A percentile compares a stretch with the other conserved stretches of the same genome.
Conservation (phyloP, 805 yeast species). For the Clavispora fructus region DNA sequence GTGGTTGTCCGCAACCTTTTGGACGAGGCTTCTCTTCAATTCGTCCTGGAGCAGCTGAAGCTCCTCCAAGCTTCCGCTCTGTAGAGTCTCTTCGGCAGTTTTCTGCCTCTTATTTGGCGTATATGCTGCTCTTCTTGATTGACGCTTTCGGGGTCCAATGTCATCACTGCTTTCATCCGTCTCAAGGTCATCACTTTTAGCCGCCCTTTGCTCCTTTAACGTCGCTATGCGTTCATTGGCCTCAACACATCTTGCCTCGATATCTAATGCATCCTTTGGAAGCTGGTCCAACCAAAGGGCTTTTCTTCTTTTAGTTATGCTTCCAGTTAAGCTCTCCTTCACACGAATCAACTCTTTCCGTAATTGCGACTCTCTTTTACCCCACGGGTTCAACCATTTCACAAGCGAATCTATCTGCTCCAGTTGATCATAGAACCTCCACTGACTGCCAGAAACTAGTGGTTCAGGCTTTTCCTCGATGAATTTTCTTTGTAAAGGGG, state of each 20-base stretch:
- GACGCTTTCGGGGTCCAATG: constrained; percentile 21
- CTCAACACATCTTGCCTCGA: constrained; percentile 8
- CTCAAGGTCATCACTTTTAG: constrained; percentile 8
- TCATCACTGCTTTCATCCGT: constrained; percentile 36
- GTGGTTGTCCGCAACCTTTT: constrained; percentile 35
- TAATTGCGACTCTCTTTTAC: constrained; percentile 63
- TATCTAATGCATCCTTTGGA: constrained; percentile 24
- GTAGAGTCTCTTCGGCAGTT: constrained; percentile 27
- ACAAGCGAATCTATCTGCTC: constrained; percentile 53
- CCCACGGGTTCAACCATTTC: constrained; percentile 71
- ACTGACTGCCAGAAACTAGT: constrained; percentile 46
- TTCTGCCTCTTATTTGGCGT: constrained; percentile 34
- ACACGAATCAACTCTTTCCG: constrained; percentile 54
- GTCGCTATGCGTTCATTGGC: constrained; percentile 5
- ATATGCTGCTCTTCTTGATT: constrained; percentile 24
- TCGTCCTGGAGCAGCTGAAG: constrained; percentile 18
- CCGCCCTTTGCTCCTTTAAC: constrained; percentile 1
- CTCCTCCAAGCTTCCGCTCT: constrained; percentile 24
- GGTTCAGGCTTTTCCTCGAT: constrained; percentile 63
- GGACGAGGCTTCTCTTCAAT: constrained; percentile 26
- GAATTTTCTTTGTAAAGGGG: constrained; percentile 51
- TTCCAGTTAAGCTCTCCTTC: constrained; percentile 46
- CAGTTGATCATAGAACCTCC: constrained; percentile 67
- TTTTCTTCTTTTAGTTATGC: constrained; percentile 55
- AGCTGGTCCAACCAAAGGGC: constrained; percentile 43